phyloP scores from a whole-genome alignment of 164 flowering plant species.

The Berberis vulgaris region DNA sequence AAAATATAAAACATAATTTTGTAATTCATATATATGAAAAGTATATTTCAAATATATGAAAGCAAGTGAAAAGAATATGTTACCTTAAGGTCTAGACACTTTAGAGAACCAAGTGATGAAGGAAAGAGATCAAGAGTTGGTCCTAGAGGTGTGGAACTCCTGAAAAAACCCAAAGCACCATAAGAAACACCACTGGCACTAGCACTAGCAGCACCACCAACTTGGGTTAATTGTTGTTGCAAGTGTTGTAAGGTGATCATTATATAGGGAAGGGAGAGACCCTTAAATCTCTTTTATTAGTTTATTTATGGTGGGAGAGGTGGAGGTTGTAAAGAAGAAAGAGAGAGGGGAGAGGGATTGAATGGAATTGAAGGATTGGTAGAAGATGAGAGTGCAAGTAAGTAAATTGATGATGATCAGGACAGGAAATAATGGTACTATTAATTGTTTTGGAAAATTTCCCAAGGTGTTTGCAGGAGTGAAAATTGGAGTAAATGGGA shows the following conservation, averaged over 20 bases:
- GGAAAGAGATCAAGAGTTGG: neutral
- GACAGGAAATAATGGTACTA: neutral
- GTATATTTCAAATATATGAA: neutral
- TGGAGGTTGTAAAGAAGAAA: neutral
- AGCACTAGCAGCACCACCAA: neutral
- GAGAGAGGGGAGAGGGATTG: neutral
- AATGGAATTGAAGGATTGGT: conserved; percentile 7
- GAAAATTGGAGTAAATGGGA: neutral
- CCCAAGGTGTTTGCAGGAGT: neutral
- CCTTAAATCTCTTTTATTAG: neutral
- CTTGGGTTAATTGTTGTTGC: neutral
- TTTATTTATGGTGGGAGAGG: neutral
- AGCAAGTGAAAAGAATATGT: neutral
- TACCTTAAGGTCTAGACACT: neutral
- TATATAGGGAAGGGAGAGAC: conserved; percentile 1
- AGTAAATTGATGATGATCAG: neutral
- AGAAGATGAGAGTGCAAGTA: neutral
- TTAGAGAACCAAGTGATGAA: neutral
- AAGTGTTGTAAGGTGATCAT: neutral
- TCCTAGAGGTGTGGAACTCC: neutral
- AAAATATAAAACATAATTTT: neutral
- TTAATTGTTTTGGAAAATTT: conserved; percentile 2
- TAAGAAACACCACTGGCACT: neutral
- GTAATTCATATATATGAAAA: neutral
- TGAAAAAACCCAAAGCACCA: neutral